Percentiles rank a stretch among this genome's conserved stretches.
Conservation (phyloP, 1,139 yeast species). For the Tardiomyces digboiensis region DNA sequence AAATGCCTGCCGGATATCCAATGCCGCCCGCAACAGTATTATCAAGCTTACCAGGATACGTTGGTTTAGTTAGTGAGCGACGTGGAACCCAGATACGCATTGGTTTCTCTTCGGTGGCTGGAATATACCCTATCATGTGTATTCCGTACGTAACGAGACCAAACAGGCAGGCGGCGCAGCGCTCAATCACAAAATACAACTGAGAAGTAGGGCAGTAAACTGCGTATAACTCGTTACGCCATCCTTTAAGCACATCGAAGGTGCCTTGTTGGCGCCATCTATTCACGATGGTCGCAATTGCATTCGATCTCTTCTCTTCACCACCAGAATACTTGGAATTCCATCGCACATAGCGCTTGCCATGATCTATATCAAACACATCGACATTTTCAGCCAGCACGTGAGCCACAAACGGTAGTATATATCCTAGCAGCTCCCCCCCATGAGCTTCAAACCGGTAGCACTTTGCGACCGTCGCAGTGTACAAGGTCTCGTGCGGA, state of each 20-base stretch:
- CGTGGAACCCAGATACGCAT: slow-evolving; percentile 78
- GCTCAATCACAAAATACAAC: slow-evolving; percentile 64
- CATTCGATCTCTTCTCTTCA: slow-evolving; percentile 36
- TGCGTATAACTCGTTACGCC: slow-evolving; percentile 82
- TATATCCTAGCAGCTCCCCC: slow-evolving; percentile 41
- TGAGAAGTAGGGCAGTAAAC: slow-evolving; percentile 46
- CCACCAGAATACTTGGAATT: slow-evolving; percentile 33
- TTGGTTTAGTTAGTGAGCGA: slow-evolving; percentile 65
- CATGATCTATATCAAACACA: slow-evolving; percentile 30
- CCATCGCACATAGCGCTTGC: slow-evolving; percentile 23
- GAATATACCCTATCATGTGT: slow-evolving; percentile 73
- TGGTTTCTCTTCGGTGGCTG: slow-evolving; percentile 33
- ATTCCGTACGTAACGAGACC: slow-evolving; percentile 90
- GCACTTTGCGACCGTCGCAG: slow-evolving; percentile 1
- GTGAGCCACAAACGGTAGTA: slow-evolving; percentile 38
- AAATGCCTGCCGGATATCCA: slow-evolving; percentile 68
- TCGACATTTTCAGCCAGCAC: slow-evolving; percentile 26
- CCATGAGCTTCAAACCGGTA: slow-evolving; percentile 44
- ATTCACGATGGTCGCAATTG: slow-evolving; percentile 36
- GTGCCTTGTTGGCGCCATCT: slow-evolving; percentile 32
- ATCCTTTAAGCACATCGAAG: slow-evolving; percentile 50
- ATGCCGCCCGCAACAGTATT: slow-evolving; percentile 95
- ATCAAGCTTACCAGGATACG: slow-evolving; percentile 87
- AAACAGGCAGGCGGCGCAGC: slow-evolving; percentile 70
- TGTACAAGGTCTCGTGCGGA: slow-evolving; percentile 13